Evolutionary conservation across 2,329 filamentous ascomycete genomes (phyloP).

Genomic region (Sodiomyces alkalinus): DNA sequence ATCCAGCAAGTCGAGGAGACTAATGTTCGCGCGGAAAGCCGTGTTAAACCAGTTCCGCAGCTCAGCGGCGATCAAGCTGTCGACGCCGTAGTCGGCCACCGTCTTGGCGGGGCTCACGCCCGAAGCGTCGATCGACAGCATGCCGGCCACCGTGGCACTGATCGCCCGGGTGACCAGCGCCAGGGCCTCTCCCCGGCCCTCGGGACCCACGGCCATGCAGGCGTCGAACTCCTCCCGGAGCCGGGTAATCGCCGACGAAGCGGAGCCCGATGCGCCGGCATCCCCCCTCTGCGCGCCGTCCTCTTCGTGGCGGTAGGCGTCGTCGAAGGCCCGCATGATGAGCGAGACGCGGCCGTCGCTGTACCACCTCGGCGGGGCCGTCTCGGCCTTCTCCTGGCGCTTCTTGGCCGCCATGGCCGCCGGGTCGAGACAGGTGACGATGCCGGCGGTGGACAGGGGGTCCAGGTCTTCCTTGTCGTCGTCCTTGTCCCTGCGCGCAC

Average conservation of each 20-base stretch:
- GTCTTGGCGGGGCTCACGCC: slow-evolving; percentile 11
- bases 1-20: slow-evolving; percentile 10
- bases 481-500: background rate
- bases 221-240: background rate
- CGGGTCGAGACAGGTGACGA: slow-evolving; percentile 13
- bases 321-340: no score
- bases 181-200: slow-evolving; percentile 1
- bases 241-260: background rate
- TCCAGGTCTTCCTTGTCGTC: slow-evolving; percentile 17
- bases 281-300: background rate
- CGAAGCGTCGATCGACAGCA: no score
- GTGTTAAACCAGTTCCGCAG: slow-evolving; percentile 10
- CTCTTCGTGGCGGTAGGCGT: no score
- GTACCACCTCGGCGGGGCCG: no score
- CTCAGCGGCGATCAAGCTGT: slow-evolving; percentile 11
- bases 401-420: no score
- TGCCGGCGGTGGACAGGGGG: slow-evolving; percentile 10
- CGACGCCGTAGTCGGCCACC: slow-evolving; percentile 10
- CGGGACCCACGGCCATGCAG: background rate
- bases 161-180: slow-evolving; percentile 5
- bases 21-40: slow-evolving; percentile 9
- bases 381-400: no score
- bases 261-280: slow-evolving; percentile 11
- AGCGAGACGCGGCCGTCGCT: no score
- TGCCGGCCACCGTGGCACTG: slow-evolving; percentile 6